A percentile compares a stretch with the other conserved stretches of the same genome.
phyloP scores from a whole-genome alignment of 208 protist genomes.

The Wallacemonas sp. region DNA sequence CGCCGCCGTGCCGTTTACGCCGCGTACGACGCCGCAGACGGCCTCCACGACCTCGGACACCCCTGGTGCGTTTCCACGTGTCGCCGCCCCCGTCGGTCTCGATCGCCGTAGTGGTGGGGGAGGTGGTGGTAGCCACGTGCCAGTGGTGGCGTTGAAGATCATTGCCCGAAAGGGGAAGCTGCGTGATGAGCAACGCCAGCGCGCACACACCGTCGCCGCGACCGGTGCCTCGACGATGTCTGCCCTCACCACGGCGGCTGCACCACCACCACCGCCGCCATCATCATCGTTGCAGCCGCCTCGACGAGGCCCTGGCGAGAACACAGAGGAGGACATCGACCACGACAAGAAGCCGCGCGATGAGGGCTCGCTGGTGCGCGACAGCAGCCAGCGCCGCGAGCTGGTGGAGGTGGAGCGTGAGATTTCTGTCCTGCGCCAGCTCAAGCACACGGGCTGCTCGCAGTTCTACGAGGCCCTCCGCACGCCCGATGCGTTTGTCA shows the following conservation, averaged over 20 bases:
- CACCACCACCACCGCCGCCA: too few species aligned
- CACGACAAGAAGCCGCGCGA: neutral
- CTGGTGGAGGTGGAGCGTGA: slow-evolving; percentile 76
- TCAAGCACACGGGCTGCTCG: slow-evolving; percentile 74
- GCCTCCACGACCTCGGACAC: neutral
- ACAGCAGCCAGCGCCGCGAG: slow-evolving; percentile 27
- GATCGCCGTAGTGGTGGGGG: too few species aligned
- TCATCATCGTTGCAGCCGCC: too few species aligned
- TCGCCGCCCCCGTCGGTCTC: too few species aligned
- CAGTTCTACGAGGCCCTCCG: slow-evolving; percentile 72
- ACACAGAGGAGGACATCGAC: slow-evolving; percentile 7
- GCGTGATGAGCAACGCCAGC: slow-evolving; percentile 13
- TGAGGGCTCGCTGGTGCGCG: neutral
- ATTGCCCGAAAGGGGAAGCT: slow-evolving; percentile 48
- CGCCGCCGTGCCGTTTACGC: slow-evolving; percentile 47
- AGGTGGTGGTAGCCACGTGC: too few species aligned
- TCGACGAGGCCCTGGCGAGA: too few species aligned
- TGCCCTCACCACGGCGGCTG: too few species aligned
- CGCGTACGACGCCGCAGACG: neutral
- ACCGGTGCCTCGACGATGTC: neutral
- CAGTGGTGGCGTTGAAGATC: slow-evolving; percentile 61
- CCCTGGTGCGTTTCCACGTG: too few species aligned
- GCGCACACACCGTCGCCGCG: neutral
- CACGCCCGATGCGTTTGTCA: slow-evolving; percentile 76
- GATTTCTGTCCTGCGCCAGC: slow-evolving; percentile 62